These are phyloP conservation scores for Globisporangium cederbergense DNA, from an alignment of 352 stramenopile genomes.

Conservation along the genomic window DNA sequence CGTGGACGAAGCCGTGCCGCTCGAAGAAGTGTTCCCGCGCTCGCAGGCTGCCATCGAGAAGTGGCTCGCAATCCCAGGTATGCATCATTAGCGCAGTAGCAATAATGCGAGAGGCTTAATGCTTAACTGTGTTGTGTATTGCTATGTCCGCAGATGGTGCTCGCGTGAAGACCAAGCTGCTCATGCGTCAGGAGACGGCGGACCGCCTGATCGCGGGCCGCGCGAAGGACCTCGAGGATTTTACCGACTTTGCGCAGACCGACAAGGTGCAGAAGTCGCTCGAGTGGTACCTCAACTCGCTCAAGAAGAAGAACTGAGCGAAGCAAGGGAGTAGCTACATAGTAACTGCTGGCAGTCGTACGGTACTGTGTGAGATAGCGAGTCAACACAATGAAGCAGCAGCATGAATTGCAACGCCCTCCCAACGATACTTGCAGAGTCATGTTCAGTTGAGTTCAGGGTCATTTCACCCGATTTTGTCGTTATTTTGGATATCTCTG, in stretches of 20 bases:
- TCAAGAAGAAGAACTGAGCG: slow-evolving; percentile 67
- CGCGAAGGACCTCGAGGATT: slow-evolving; percentile 63
- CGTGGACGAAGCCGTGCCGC: slow-evolving; percentile 67
- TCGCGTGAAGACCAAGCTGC: slow-evolving; percentile 68
- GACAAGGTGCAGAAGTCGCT: slow-evolving; percentile 84
- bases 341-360: no score
- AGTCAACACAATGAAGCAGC: no score
- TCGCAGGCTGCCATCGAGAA: slow-evolving; percentile 60
- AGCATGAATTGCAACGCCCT: no score
- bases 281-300: slow-evolving; percentile 67
- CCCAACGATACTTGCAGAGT: no score
- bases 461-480: no score
- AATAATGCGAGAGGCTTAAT: not conserved
- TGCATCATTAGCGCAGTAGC: not conserved
- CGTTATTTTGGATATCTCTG: not conserved
- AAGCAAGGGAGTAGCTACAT: not conserved
- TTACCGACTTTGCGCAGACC: slow-evolving; percentile 70
- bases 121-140: not conserved
- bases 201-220: slow-evolving; percentile 47
- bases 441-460: no score
- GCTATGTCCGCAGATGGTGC: slow-evolving; percentile 37
- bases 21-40: slow-evolving; percentile 76
- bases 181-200: slow-evolving; percentile 76
- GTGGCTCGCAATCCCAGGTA: slow-evolving; percentile 82
- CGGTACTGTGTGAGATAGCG: no score